Base-by-base conservation (phyloP, 2,329 filamentous ascomycete genomes). In the Aspergillus sp. region DNA sequence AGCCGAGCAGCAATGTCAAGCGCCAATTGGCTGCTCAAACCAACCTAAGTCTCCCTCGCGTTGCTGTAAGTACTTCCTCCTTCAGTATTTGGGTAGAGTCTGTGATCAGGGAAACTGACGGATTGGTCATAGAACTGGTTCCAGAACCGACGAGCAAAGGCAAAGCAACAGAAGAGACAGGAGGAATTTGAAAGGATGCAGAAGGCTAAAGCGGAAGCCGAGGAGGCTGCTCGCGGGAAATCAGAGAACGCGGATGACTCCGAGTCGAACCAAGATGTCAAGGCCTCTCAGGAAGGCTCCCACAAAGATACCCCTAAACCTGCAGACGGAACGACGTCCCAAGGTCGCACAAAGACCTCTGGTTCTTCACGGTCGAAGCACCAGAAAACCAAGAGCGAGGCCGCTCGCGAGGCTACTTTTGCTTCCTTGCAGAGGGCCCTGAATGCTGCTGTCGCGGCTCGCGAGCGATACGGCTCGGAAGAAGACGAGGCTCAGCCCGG, bases 61-160 rank as follows among this genome's bases (percentile, higher is more conserved):
- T 82, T 65, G 80, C 80, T 59, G 80, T 82, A 73, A 62, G 80
- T 78, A 51, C 26, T 29, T 29, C 5, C 42, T 20, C 24, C 9
- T 16, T 29, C 22, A 29, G 42, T 54, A 47, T 61, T 24, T 4
- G 24, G 24, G 24, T 24, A 24, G 24, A 58, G 51, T n/a, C 6
- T 49, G 36, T 52, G 67, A 4, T 20, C 20, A 16, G 36, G 49
- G n/a, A 4, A 42, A 50, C 62, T 64, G 63, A 60, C 54, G 32
- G 52, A 53, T 1, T 46, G 14, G 18, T 18, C 59, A 47, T 60
- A 82, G 80, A 82, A 82, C 62, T 82, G 80, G 80, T 82, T 82
- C 66, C 80, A 82, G 63, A 82, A 82, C 63, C 76, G 80, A 60
- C 77, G 80, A 51, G 80, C 80, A 57, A 82, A 82, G 65, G 80